Evolutionary conservation across 768 basidiomycete genomes (phyloP).

Genomic region (Pleurotus eryngii): DNA sequence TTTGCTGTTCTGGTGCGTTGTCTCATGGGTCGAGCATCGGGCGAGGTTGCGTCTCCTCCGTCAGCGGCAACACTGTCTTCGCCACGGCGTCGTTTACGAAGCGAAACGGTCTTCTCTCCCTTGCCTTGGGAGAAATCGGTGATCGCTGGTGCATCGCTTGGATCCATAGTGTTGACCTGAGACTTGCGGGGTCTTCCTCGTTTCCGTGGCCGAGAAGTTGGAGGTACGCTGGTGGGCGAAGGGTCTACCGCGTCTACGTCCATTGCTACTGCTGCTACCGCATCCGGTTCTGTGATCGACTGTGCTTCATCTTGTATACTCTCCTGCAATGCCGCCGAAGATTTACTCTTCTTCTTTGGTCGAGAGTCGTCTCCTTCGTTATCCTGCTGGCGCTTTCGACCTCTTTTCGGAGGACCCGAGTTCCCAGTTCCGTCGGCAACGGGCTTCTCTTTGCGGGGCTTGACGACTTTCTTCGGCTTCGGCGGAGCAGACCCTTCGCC

Average conservation of each 20-base stretch:
- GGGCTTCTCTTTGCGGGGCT: neutral
- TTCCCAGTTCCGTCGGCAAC: neutral
- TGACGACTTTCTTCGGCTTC: neutral
- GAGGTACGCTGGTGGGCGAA: neutral
- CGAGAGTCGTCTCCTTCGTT: neutral
- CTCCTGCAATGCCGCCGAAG: neutral
- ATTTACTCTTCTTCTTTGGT: neutral
- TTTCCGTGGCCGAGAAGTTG: conserved; percentile 23
- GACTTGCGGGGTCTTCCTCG: conserved; percentile 32
- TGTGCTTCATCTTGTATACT: neutral
- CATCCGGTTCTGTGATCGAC: conserved; percentile 11
- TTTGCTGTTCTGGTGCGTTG: neutral
- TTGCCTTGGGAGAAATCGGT: too few species aligned
- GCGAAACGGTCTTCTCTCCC: neutral
- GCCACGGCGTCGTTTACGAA: neutral
- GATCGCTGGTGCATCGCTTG: neutral
- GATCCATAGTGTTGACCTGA: neutral
- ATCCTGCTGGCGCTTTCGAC: neutral
- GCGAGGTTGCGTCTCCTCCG: neutral
- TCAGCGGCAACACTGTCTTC: neutral
- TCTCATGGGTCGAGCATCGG: neutral
- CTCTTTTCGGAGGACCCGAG: neutral
- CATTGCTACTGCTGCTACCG: conserved; percentile 10
- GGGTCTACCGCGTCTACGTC: neutral
- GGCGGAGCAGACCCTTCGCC: neutral